Percentiles rank a stretch among this genome's conserved stretches.
These are phyloP conservation scores for Plenodomus biglobosus DNA, from an alignment of 2,329 filamentous ascomycete species.

Conservation along the genomic window DNA sequence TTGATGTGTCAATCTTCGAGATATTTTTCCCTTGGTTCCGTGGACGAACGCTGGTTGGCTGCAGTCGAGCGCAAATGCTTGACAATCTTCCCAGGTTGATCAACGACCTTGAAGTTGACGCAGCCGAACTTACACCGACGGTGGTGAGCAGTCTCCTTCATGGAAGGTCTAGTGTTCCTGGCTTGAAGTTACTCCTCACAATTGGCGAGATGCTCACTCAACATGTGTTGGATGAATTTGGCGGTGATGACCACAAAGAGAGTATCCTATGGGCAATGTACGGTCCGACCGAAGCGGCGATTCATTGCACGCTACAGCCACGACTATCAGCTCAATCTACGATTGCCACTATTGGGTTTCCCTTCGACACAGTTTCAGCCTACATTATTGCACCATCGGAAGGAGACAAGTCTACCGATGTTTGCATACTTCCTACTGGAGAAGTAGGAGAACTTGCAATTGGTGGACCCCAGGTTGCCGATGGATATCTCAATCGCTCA, in stretches of 20 bases:
- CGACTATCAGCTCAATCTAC: constrained; percentile 59
- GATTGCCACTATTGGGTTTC: constrained; percentile 72
- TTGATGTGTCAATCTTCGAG: constrained; percentile 93
- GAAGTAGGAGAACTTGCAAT: constrained; percentile 78
- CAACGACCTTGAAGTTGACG: constrained; percentile 68
- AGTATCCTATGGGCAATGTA: constrained; percentile 91
- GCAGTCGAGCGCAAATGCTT: constrained; percentile 68
- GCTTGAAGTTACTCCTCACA: constrained; percentile 71
- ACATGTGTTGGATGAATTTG: constrained; percentile 77
- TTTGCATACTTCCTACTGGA: constrained; percentile 63
- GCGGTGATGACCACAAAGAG: constrained; percentile 53
- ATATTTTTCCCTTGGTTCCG: constrained; percentile 85
- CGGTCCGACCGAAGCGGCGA: constrained; percentile 86
- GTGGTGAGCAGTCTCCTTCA: constrained; percentile 77
- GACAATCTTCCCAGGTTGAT: constrained; percentile 72
- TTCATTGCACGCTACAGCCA: constrained; percentile 80
- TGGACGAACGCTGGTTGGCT: constrained; percentile 71
- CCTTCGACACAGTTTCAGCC: constrained; percentile 78
- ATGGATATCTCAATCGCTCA: constrained; percentile 77
- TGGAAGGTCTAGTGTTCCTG: constrained; percentile 66
- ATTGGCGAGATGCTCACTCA: constrained; percentile 91
- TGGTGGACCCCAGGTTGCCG: constrained; percentile 76
- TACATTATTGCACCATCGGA: constrained; percentile 62
- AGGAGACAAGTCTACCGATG: constrained; percentile 20
- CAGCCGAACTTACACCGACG: constrained; percentile 85